Percentiles rank a stretch among this genome's conserved stretches.
phyloP scores from a whole-genome alignment of 768 basidiomycete species.

The Boletales sp. region DNA sequence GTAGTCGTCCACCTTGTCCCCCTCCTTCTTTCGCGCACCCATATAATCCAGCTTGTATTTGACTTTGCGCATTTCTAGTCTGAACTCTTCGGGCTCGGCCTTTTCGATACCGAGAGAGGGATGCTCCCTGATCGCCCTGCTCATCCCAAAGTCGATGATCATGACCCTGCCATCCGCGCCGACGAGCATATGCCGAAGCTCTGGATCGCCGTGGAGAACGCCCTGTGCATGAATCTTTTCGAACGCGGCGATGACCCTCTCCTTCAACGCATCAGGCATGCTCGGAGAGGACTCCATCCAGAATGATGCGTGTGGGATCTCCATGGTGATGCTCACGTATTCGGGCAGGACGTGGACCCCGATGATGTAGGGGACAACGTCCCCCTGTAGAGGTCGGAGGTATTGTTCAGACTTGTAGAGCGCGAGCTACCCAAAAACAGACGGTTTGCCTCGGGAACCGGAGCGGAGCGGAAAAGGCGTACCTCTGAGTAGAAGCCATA shows the following conservation, averaged over 20 bases:
- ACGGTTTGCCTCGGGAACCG: conserved; percentile 4
- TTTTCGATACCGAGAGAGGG: conserved; percentile 32
- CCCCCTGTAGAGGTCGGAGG: conserved; percentile 50
- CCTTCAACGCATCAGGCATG: conserved; percentile 55
- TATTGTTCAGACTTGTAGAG: conserved; percentile 46
- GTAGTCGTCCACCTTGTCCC: conserved; percentile 30
- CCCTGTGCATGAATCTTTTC: conserved; percentile 45
- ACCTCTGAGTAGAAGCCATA: conserved; percentile 40
- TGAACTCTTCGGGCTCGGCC: conserved; percentile 40
- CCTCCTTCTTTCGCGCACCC: conserved; percentile 35
- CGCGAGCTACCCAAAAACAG: conserved; percentile 38
- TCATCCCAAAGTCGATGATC: conserved; percentile 53
- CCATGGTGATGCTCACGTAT: conserved; percentile 43
- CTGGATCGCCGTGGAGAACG: conserved; percentile 46
- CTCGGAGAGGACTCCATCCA: conserved; percentile 59
- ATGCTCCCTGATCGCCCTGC: conserved; percentile 29
- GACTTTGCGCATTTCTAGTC: conserved; percentile 53
- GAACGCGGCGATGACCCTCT: conserved; percentile 48
- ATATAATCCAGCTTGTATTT: conserved; percentile 50
- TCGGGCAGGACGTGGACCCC: conserved; percentile 41
- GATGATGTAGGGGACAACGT: conserved; percentile 50
- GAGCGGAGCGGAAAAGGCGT: conserved; percentile 12
- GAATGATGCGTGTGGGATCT: conserved; percentile 53
- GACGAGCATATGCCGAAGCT: conserved; percentile 52
- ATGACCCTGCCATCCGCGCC: conserved; percentile 50